These are phyloP conservation scores for Penicillium antarcticum DNA, from an alignment of 495 filamentous ascomycete genomes.

Conservation along the genomic window DNA sequence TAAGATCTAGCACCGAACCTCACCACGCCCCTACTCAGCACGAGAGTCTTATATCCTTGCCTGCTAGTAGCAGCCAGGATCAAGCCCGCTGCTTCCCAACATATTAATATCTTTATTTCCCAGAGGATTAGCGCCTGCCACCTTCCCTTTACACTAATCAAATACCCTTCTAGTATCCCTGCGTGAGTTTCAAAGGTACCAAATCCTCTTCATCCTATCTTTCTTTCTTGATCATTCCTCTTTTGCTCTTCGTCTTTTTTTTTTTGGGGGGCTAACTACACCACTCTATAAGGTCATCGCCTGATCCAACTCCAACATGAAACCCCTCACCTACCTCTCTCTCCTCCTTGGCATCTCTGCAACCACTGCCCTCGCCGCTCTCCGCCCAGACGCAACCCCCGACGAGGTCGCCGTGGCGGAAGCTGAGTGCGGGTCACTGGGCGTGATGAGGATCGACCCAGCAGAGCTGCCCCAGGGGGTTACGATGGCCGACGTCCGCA, in stretches of 20 bases:
- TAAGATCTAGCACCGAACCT: conserved; percentile 6
- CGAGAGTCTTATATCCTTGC: conserved; percentile 3
- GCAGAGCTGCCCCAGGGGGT: conserved; percentile 18
- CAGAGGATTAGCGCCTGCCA: conserved; percentile 10
- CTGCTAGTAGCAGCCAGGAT: conserved; percentile 10
- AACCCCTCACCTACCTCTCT: conserved; percentile 15
- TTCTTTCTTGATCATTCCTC: conserved; percentile 6
- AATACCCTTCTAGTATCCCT: conserved; percentile 11
- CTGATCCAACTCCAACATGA: conserved; percentile 15
- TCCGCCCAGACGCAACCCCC: conserved; percentile 17
- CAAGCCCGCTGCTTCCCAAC: conserved; percentile 11
- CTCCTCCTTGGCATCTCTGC: conserved; percentile 16
- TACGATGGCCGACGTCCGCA: conserved; percentile 15
- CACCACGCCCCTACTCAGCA: conserved; percentile 1
- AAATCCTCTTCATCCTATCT: conserved; percentile 13
- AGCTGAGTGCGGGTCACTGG: conserved; percentile 18
- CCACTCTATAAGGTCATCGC: conserved; percentile 9
- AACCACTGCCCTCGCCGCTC: conserved; percentile 15
- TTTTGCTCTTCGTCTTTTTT: conserved; percentile 8
- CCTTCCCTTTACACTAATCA: conserved; percentile 4
- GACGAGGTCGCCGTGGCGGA: conserved; percentile 18
- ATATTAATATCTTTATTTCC: conserved; percentile 6
- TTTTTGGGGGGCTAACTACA: conserved; percentile 11
- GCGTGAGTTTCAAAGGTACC: conserved; percentile 11
- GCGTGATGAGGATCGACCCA: conserved; percentile 19